Base-by-base conservation (phyloP, 176 grass and related monocot genomes). In the Bonia amplexicaulis region DNA sequence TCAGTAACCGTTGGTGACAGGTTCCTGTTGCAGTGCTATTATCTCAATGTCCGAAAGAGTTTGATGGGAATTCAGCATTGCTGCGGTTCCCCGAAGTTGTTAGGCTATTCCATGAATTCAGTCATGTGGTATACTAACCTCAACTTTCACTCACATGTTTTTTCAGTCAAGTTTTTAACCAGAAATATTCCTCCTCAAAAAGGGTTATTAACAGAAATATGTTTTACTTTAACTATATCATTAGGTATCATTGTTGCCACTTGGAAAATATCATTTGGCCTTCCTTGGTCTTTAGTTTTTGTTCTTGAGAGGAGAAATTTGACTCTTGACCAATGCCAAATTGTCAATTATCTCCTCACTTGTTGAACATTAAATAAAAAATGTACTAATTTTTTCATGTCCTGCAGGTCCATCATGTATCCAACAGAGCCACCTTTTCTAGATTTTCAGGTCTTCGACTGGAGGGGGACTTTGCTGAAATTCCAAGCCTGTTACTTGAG, bases 71-170 rank as follows among this genome's bases (percentile, higher is more conserved):
- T 89, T 82, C 91, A 82, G 86, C 92, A 51, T 70, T 98, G 69
- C 69, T 98, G 31, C 86, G 91, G 62, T 98, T 98, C 65, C 84
- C 89, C 0, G 96, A 98, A 90, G 93, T 98, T 89, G 93, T 98
- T 62, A 90, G 80, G 81, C 84, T 98, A 76, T 98, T 95, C 74
- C 96, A 98, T 94, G 96, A 98, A 82, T 98, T 98, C 71, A 93
- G 87, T 44, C 96, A 98, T 84, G 91, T 95, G 93, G 96, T 98
- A 98, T 80, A 82, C 87, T 72, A 49, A 88, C 68, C 48, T 81
- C 84, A 83, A 61, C 74, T 57, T 84, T 78, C 68, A 57, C 31
- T 80, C 9, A 35, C 15, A 49, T 71, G 80, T 20, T 76, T 77
- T 49, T 51, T 47, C 58, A 41, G 19, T 55, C 4, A 55, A 12